Evolutionary conservation across 306 rosid species (phyloP), one percentile per base, ranked within the genome.

Genomic region (Lablab purpureus): DNA sequence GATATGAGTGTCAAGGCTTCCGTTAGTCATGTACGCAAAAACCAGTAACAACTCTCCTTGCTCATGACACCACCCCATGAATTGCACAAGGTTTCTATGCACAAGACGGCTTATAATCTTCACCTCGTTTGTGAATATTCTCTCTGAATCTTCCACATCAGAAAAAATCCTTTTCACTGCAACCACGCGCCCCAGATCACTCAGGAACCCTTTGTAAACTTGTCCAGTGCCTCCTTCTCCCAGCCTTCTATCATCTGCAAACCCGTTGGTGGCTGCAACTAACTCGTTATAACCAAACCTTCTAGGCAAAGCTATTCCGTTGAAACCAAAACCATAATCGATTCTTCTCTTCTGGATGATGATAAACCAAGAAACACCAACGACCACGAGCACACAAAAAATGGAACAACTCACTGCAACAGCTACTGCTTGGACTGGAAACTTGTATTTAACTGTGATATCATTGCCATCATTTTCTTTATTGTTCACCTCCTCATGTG

Each of bases 11-110:
- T 88, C 86, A 6, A 88, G 85, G 83, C 89, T 88, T 25, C 88
- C 81, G 32, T 85, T 85, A 13, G 79, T 70, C 91, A 85, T 71
- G 47, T n/a, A 64, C 47, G n/a, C 15, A 10, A 64, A 64, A 64
- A 64, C 70, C 15, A 89, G 62, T 4, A 87, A 43, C 30, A 83
- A 71, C 19, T 89, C 89, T 0, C 71, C 78, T 67, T 78, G 12
- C 77, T 78, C 85, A 0, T 81, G 83, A 76, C 91, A 88, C 91
- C 91, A 85, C 0, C 91, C 91, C 12, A 88, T 83, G 66, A 83
- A 76, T 14, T 86, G 87, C 2, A 88, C 89, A 30, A 86, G 41
- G 62, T 88, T 88, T 15, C 67, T 43, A 52, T 85, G 91, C 27
- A 84, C 75, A 8, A 88, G 79, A 12, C 82, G 81, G 75, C 91